Evolutionary conservation across 1,284 basidiomycete species (phyloP).

Genomic region (Phlebopus sp.): DNA sequence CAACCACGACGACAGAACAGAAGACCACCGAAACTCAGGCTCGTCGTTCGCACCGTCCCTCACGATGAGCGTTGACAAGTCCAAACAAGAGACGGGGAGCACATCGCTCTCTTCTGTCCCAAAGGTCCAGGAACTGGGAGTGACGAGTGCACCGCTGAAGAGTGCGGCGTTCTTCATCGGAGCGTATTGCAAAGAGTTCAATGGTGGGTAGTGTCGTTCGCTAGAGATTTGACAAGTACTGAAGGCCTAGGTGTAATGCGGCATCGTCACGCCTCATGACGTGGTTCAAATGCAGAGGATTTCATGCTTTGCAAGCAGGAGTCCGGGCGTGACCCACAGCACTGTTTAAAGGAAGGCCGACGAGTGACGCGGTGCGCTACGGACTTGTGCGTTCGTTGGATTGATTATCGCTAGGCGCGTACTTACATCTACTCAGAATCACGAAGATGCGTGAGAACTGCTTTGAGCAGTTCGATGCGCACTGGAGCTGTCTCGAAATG

Average conservation of each 20-base stretch:
- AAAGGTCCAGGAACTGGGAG: constrained; percentile 87
- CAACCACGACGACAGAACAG: constrained; percentile 3
- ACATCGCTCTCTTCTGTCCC: too few species aligned
- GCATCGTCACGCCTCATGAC: not conserved
- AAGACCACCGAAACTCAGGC: too few species aligned
- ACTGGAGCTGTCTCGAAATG: constrained; percentile 94
- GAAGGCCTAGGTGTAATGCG: constrained; percentile 1
- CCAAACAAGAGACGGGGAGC: constrained; percentile 60
- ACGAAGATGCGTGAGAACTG: constrained; percentile 93
- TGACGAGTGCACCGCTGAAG: constrained; percentile 93
- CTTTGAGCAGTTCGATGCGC: constrained; percentile 82
- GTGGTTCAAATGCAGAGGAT: constrained; percentile 66
- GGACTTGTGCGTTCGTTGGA: constrained; percentile 72
- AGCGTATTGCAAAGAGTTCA: constrained; percentile 93
- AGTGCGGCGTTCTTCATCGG: constrained; percentile 98
- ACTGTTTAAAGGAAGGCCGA: constrained; percentile 95
- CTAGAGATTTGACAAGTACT: not conserved
- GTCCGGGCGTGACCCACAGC: constrained; percentile 77
- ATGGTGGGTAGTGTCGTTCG: constrained; percentile 61
- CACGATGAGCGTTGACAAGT: constrained; percentile 51
- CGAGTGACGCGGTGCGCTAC: constrained; percentile 95
- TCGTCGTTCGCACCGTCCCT: not conserved
- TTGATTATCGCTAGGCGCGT: not conserved
- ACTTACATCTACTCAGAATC: constrained; percentile 54
- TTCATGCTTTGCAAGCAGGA: constrained; percentile 99